Conservation (phyloP, 2,329 filamentous ascomycete genomes). For the Diaporthe batatas region DNA sequence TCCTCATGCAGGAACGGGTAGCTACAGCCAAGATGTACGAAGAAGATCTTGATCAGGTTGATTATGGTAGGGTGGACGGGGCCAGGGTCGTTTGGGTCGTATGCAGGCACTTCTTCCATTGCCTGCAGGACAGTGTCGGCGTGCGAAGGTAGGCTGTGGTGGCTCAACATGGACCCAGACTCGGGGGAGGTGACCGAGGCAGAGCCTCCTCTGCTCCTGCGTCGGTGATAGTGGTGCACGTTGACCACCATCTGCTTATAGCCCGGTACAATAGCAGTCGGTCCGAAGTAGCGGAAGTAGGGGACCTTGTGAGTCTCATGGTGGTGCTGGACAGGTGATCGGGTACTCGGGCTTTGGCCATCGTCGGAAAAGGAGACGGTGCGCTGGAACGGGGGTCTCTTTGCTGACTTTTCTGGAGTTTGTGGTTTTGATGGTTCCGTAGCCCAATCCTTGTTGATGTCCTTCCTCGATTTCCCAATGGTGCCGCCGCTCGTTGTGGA, state of each 20-base stretch:
- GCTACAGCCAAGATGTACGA: conserved; percentile 84
- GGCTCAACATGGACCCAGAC: conserved; percentile 51
- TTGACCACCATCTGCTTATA: conserved; percentile 91
- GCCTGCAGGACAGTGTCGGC: conserved; percentile 58
- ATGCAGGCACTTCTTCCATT: conserved; percentile 75
- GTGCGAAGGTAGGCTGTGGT: conserved; percentile 53
- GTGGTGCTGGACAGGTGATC: conserved; percentile 63
- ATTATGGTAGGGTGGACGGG: conserved; percentile 82
- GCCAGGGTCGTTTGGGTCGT: conserved; percentile 78
- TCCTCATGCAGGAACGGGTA: conserved; percentile 84
- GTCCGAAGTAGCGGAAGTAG: conserved; percentile 92
- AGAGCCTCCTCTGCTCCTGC: conserved; percentile 70
- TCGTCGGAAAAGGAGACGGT: conserved; percentile 58
- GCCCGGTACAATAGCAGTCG: conserved; percentile 90
- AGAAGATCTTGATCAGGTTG: conserved; percentile 84
- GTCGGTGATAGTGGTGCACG: conserved; percentile 74
- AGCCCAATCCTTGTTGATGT: conserved; percentile 47
- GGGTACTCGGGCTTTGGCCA: conserved; percentile 54
- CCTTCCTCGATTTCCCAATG: conserved; percentile 37
- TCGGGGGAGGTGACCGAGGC: conserved; percentile 66
- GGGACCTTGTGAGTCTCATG: conserved; percentile 77
- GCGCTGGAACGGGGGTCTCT: conserved; percentile 46
- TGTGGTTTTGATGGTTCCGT: conserved; percentile 42
- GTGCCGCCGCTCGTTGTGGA: conserved; percentile 43
- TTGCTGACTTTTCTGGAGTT: conserved; percentile 39